Evolutionary conservation across 1,139 yeast species (phyloP).

Genomic region (Kodamaea sp.): DNA sequence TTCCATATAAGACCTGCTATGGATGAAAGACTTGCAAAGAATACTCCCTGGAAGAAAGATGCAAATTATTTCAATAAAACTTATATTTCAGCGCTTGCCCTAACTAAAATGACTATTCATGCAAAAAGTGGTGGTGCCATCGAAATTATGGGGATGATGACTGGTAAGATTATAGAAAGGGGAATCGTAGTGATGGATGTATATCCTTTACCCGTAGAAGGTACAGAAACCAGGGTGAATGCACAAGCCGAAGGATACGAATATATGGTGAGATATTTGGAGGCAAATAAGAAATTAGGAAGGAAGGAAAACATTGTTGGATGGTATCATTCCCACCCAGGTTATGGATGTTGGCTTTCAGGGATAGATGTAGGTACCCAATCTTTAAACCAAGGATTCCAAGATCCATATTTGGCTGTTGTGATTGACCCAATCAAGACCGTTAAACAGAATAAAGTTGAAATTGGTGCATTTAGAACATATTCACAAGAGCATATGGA

Average conservation of each 20-base stretch:
- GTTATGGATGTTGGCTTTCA: conserved; percentile 92
- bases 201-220: conserved; percentile 88
- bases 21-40: conserved; percentile 11
- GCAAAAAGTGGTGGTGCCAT: conserved; percentile 85
- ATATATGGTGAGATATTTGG: conserved; percentile 83
- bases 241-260: conserved; percentile 94
- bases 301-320: conserved; percentile 71
- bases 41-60: conserved; percentile 41
- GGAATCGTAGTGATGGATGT: conserved; percentile 75
- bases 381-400: conserved; percentile 76
- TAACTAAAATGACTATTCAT: conserved; percentile 76
- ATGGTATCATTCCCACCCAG: conserved; percentile 97
- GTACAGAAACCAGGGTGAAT: conserved; percentile 93
- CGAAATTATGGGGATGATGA: conserved; percentile 93
- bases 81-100: conserved; percentile 69
- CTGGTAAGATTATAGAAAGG: conserved; percentile 63
- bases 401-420: conserved; percentile 87
- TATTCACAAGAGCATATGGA: conserved; percentile 44
- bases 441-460: conserved; percentile 60
- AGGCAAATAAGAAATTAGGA: conserved; percentile 47
- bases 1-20: conserved; percentile 10
- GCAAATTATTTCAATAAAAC: conserved; percentile 65
- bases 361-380: conserved; percentile 92
- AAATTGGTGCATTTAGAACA: conserved; percentile 90
- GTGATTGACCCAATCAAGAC: conserved; percentile 85